Percentiles rank a stretch among this genome's conserved stretches.
Evolutionary conservation across 2,329 filamentous ascomycete genomes (phyloP).

Genomic region (Niveomyces coronatus): DNA sequence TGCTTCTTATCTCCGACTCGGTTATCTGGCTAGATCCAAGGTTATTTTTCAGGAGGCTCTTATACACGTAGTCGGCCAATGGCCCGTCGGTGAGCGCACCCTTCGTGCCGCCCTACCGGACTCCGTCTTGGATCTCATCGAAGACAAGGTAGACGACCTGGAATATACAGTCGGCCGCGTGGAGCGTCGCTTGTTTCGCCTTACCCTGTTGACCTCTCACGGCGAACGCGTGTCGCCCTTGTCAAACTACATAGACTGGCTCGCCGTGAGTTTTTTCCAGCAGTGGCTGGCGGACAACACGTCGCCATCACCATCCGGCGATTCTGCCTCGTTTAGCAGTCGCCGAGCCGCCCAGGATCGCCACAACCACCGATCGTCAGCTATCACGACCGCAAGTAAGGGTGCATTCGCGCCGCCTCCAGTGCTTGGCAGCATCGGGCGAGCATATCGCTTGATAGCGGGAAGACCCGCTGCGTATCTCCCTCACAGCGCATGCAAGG

Average conservation of each 20-base stretch:
- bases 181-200: constrained; percentile 71
- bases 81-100: constrained; percentile 72
- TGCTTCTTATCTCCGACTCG: constrained; percentile 81
- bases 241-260: constrained; percentile 81
- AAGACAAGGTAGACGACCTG: constrained; percentile 89
- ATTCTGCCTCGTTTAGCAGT: constrained; percentile 16
- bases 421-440: constrained; percentile 56
- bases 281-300: constrained; percentile 93
- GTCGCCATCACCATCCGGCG: constrained; percentile 48
- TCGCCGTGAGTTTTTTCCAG: constrained; percentile 75
- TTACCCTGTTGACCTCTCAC: constrained; percentile 65
- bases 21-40: constrained; percentile 73
- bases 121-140: constrained; percentile 75
- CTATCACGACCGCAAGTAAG: constrained; percentile 24
- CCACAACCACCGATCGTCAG: constrained; percentile 19
- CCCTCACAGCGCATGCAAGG: constrained; percentile 77
- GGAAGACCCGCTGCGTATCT: constrained; percentile 54
- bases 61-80: constrained; percentile 89
- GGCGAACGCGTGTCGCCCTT: constrained; percentile 75
- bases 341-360: constrained; percentile 19
- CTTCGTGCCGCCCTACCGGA: constrained; percentile 65
- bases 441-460: constrained; percentile 68
- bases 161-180: constrained; percentile 71
- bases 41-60: constrained; percentile 81
- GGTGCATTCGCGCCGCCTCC: constrained; percentile 36